These are phyloP conservation scores for Dothidotthia symphoricarpi DNA, from an alignment of 2,329 filamentous ascomycete species.

Conservation along the genomic window DNA sequence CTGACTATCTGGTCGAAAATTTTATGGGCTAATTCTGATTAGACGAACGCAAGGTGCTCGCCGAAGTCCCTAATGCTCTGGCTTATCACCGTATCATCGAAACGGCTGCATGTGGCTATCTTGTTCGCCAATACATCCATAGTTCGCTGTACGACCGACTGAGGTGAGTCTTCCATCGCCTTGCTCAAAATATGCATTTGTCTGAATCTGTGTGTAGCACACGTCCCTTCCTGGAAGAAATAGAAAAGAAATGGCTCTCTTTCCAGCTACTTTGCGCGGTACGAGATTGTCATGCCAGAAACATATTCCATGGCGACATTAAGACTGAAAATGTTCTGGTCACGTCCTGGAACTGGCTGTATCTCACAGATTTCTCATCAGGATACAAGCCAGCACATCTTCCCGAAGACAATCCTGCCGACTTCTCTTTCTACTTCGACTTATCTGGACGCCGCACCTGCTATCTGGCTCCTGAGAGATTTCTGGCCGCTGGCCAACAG, in stretches of 20 bases:
- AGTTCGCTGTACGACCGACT: constrained; percentile 96
- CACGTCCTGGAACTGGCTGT: constrained; percentile 99
- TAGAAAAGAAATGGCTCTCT: constrained; percentile 98
- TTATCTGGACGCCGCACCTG: constrained; percentile 87
- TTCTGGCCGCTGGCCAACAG: constrained; percentile 68
- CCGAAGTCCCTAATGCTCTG: constrained; percentile 85
- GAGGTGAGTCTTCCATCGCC: constrained; percentile 44
- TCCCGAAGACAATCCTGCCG: constrained; percentile 92
- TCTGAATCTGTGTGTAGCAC: constrained; percentile 61
- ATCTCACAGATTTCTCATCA: constrained; percentile 94
- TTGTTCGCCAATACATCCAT: constrained; percentile 92
- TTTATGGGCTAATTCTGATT: constrained; percentile 16
- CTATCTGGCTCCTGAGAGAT: constrained; percentile 92
- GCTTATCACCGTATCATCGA: constrained; percentile 89
- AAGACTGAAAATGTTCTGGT: constrained; percentile 97
- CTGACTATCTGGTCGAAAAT: background rate
- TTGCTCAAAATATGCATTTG: background rate
- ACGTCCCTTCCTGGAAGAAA: constrained; percentile 90
- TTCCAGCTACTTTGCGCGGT: constrained; percentile 93
- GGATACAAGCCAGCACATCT: constrained; percentile 92
- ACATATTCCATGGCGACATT: constrained; percentile 95
- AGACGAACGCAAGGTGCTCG: constrained; percentile 78
- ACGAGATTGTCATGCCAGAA: constrained; percentile 83
- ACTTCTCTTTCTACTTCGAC: constrained; percentile 98
- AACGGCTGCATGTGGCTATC: constrained; percentile 85